Conservation (phyloP, 73 alveolate species). For the Blepharisma stoltei region DNA sequence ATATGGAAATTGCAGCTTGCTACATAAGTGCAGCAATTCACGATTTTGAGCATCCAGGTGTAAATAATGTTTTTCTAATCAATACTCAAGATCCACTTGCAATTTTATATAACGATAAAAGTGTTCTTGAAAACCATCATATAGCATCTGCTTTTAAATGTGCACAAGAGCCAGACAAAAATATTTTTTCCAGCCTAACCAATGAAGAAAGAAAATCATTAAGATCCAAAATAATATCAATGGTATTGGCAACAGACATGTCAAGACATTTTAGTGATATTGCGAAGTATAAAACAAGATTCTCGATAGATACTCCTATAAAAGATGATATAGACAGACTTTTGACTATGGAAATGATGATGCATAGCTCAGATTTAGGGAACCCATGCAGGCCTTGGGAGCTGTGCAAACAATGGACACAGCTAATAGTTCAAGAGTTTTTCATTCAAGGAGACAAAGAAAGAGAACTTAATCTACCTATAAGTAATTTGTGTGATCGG, state of each 20-base stretch:
- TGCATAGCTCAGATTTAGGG: slow-evolving; percentile 82
- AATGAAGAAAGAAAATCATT: slow-evolving; percentile 53
- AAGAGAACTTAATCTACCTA: slow-evolving; percentile 70
- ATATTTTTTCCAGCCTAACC: slow-evolving; percentile 36
- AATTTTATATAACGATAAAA: slow-evolving; percentile 54
- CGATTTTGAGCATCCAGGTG: slow-evolving; percentile 77
- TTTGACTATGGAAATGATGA: slow-evolving; percentile 52
- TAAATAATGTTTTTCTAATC: slow-evolving; percentile 50
- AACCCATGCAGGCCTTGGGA: slow-evolving; percentile 76
- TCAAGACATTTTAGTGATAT: slow-evolving; percentile 74
- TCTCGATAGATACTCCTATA: slow-evolving; percentile 26
- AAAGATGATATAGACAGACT: slow-evolving; percentile 42
- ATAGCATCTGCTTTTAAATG: slow-evolving; percentile 53
- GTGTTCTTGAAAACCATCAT: slow-evolving; percentile 64
- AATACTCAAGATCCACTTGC: slow-evolving; percentile 48
- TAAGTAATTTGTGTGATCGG: slow-evolving; percentile 85
- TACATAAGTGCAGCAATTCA: slow-evolving; percentile 63
- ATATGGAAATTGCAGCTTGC: slow-evolving; percentile 52
- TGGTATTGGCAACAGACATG: slow-evolving; percentile 84
- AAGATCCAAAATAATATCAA: slow-evolving; percentile 61
- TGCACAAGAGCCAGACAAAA: slow-evolving; percentile 31
- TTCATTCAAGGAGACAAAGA: slow-evolving; percentile 90
- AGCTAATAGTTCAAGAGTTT: slow-evolving; percentile 80
- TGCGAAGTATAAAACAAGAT: slow-evolving; percentile 47
- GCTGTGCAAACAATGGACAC: slow-evolving; percentile 81